A percentile compares a stretch with the other conserved stretches of the same genome.
phyloP scores from a whole-genome alignment of 73 alveolate species.

The Uronychia setigera region DNA sequence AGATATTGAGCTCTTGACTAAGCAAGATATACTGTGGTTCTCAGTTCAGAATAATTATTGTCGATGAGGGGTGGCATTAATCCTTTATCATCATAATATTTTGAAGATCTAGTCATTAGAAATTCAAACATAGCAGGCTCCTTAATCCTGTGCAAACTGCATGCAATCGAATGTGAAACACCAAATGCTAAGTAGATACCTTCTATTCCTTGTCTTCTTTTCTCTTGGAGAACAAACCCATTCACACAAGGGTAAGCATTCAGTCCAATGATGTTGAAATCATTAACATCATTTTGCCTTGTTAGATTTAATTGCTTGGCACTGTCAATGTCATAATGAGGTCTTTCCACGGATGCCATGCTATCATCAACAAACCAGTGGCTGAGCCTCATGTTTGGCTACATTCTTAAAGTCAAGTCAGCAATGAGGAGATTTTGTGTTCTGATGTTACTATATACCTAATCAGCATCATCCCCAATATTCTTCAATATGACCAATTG shows the following conservation, averaged over 20 bases:
- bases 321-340: neutral
- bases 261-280: neutral
- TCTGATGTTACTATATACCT: neutral
- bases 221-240: neutral
- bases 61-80: slow-evolving; percentile 8
- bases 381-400: neutral
- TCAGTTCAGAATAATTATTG: neutral
- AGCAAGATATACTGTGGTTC: neutral
- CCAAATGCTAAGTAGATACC: slow-evolving; percentile 9
- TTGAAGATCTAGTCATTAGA: slow-evolving; percentile 10
- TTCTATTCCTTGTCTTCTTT: no score
- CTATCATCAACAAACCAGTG: neutral
- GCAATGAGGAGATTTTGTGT: no score
- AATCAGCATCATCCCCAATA: neutral
- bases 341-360: neutral
- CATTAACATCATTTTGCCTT: neutral
- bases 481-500: neutral
- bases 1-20: neutral
- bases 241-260: slow-evolving; percentile 18
- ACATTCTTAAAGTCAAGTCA: neutral
- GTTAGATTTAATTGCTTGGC: neutral
- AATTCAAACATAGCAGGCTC: slow-evolving; percentile 1
- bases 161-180: neutral
- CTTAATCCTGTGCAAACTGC: neutral
- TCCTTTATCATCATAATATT: slow-evolving; percentile 7